phyloP scores from a whole-genome alignment of 2,329 filamentous ascomycete species.

The Dothidotthia symphoricarpi region DNA sequence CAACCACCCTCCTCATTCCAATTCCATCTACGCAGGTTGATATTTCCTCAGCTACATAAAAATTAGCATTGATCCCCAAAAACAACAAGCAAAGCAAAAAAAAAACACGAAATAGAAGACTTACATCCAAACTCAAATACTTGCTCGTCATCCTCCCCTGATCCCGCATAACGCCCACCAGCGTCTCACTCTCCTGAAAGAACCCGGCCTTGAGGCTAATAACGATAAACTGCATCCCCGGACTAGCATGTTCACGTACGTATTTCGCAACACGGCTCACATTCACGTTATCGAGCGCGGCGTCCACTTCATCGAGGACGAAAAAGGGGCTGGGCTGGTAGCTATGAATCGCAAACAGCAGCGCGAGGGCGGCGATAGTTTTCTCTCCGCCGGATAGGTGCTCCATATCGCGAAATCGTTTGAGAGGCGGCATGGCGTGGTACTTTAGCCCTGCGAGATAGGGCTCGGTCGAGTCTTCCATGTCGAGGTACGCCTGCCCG shows the following conservation, averaged over 20 bases:
- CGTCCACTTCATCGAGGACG: slow-evolving; percentile 96
- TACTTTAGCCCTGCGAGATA: slow-evolving; percentile 97
- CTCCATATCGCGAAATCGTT: slow-evolving; percentile 99
- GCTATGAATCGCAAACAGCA: slow-evolving; percentile 94
- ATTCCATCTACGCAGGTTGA: background rate
- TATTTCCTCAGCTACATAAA: slow-evolving; percentile 27
- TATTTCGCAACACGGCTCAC: slow-evolving; percentile 96
- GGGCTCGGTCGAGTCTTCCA: slow-evolving; percentile 93
- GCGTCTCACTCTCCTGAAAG: slow-evolving; percentile 93
- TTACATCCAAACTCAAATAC: slow-evolving; percentile 91
- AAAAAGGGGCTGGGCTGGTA: slow-evolving; percentile 97
- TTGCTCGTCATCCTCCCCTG: slow-evolving; percentile 90
- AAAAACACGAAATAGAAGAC: slow-evolving; percentile 47
- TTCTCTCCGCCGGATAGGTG: slow-evolving; percentile 96
- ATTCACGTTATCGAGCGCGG: slow-evolving; percentile 96
- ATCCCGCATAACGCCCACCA: slow-evolving; percentile 94
- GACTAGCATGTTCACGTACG: slow-evolving; percentile 87
- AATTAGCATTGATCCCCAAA: slow-evolving; percentile 8
- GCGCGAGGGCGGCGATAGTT: slow-evolving; percentile 95
- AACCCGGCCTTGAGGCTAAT: slow-evolving; percentile 94
- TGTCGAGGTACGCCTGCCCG: slow-evolving; percentile 82
- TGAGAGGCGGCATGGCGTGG: slow-evolving; percentile 96
- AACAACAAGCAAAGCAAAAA: background rate
- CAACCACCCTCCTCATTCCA: too few species aligned
- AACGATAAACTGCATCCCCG: slow-evolving; percentile 98